Percentiles rank a stretch among this genome's conserved stretches.
These are phyloP conservation scores for Lasiodiplodia citricola DNA, from an alignment of 2,329 filamentous ascomycete species.

Conservation along the genomic window DNA sequence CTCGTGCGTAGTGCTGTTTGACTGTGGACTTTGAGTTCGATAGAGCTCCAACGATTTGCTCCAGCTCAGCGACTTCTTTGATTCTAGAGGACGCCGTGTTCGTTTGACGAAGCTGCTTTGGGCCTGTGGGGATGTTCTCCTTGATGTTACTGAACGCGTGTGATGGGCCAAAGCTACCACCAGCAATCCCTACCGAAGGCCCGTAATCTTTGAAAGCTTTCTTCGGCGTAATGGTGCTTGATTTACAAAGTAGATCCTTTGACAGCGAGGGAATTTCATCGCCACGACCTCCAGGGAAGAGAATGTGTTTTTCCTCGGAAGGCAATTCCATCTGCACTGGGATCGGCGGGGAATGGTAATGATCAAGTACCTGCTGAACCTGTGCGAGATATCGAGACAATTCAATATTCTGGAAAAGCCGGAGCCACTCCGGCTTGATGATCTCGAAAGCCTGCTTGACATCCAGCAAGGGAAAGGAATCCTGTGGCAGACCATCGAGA, in stretches of 20 bases:
- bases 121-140: not conserved
- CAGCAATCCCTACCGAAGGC: not conserved
- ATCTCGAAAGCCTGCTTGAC: slow-evolving; percentile 46
- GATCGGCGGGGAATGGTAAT: not conserved
- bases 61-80: not conserved
- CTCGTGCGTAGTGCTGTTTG: not conserved
- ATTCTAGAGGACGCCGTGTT: not conserved
- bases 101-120: not conserved
- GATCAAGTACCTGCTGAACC: slow-evolving; percentile 51
- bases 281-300: not conserved
- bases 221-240: not conserved
- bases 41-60: not conserved
- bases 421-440: slow-evolving; percentile 55
- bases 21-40: not conserved
- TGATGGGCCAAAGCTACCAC: not conserved
- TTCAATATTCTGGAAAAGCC: slow-evolving; percentile 55
- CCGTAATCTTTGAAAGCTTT: not conserved
- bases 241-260: not conserved
- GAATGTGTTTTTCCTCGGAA: not conserved
- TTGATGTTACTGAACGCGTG: not conserved
- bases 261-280: not conserved
- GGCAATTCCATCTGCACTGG: not conserved
- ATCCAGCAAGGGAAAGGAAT: slow-evolving; percentile 36
- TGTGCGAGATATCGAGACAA: slow-evolving; percentile 51
- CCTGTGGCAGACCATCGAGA: not conserved